Percentiles rank a stretch among this genome's conserved stretches.
Conservation (phyloP, 345 rosid genomes). For the Hevea brasiliensis region DNA sequence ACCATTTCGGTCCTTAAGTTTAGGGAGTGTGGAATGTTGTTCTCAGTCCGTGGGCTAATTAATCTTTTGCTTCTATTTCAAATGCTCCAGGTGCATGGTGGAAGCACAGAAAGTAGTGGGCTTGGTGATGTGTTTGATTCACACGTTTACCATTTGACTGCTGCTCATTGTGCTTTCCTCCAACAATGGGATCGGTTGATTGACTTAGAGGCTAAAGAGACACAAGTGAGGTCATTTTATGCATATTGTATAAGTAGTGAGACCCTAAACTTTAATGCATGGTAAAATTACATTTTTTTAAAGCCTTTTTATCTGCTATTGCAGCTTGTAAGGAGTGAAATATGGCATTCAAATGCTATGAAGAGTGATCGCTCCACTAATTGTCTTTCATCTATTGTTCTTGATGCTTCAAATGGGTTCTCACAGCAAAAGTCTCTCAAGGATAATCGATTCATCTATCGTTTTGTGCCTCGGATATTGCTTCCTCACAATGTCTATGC, state of each 20-base stretch:
- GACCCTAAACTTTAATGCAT: slow-evolving; percentile 2
- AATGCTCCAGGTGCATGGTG: slow-evolving; percentile 80
- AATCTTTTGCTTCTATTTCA: slow-evolving; percentile 2
- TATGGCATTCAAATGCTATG: slow-evolving; percentile 49
- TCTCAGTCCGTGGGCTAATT: slow-evolving; percentile 2
- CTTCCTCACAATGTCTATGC: slow-evolving; percentile 31
- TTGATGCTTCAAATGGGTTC: slow-evolving; percentile 52
- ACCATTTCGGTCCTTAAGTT: slow-evolving; percentile 27
- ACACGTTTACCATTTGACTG: slow-evolving; percentile 64
- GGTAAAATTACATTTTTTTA: background rate
- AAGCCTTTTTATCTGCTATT: slow-evolving; percentile 19
- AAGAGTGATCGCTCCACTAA: slow-evolving; percentile 41
- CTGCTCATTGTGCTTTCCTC: slow-evolving; percentile 60
- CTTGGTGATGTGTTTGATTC: slow-evolving; percentile 73
- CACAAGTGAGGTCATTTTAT: slow-evolving; percentile 50
- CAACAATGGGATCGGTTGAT: slow-evolving; percentile 77
- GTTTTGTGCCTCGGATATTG: slow-evolving; percentile 55
- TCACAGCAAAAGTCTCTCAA: slow-evolving; percentile 42
- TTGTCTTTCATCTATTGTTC: slow-evolving; percentile 74
- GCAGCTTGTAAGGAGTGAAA: slow-evolving; percentile 64
- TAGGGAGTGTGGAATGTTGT: background rate
- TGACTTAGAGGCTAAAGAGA: slow-evolving; percentile 89
- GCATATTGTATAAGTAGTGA: background rate
- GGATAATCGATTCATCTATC: slow-evolving; percentile 66
- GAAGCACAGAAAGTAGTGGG: slow-evolving; percentile 46